Percentiles rank a stretch among this genome's conserved stretches.
phyloP scores from a whole-genome alignment of 139 green algal genomes.

The Auxenochlorella pyrenoidosa region DNA sequence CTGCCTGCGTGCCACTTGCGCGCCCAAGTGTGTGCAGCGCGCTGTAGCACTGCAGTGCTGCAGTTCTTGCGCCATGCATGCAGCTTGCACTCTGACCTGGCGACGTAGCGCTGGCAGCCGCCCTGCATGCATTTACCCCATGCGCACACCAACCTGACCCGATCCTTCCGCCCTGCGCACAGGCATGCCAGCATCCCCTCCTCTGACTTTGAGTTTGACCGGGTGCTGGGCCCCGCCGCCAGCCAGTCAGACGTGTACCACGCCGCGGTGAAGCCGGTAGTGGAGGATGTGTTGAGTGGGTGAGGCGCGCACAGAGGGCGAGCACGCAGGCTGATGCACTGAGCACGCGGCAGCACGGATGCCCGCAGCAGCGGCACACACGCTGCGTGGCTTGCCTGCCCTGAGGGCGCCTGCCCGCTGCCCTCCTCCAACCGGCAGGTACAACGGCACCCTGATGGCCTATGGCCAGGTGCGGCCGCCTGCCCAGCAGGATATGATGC shows the following conservation, averaged over 20 bases:
- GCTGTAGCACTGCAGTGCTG: no score
- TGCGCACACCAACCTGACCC: no score
- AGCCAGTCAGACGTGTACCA: conserved; percentile 81
- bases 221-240: conserved; percentile 60
- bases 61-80: no score
- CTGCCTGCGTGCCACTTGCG: background rate
- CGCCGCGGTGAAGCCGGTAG: conserved; percentile 61
- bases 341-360: no score
- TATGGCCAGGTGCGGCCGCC: conserved; percentile 71
- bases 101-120: no score
- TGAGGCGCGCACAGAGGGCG: background rate
- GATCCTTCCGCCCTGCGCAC: background rate
- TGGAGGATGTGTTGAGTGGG: conserved; percentile 81
- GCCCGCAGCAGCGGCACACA: no score
- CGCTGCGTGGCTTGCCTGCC: no score
- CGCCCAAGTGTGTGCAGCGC: no score
- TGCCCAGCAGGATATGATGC: no score
- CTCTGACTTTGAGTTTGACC: conserved; percentile 60
- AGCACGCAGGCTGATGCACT: background rate
- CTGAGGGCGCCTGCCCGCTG: background rate
- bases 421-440: conserved; percentile 35
- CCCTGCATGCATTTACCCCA: no score
- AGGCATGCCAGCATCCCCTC: conserved; percentile 26
- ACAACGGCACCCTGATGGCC: conserved; percentile 88
- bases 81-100: no score